Evolutionary conservation across 78 protist species (phyloP), one percentile per base, ranked within the genome.

Genomic region (Bodo saltans): DNA sequence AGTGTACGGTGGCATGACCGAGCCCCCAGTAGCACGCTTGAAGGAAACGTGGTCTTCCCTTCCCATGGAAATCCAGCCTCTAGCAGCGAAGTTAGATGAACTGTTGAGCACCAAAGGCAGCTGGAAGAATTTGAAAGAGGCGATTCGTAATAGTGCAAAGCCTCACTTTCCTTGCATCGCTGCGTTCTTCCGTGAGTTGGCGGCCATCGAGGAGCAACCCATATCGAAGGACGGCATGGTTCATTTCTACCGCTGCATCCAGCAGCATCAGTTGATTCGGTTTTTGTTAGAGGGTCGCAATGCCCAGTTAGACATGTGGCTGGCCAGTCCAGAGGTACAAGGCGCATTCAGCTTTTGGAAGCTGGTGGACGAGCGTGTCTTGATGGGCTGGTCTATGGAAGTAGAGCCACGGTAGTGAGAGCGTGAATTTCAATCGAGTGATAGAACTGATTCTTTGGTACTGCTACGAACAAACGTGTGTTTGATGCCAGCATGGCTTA

Each of bases 1-100:
- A 3, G 53, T 76, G 1, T 38, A 76, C 81, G 81, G 81, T 35
- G 81, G 81, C 28, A 76, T 76, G 11, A 2, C 67, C 27, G 72
- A 11, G 4, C 81, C 34, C 34, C 53, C 81, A 2, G 8, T 23
- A 3, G 52, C 81, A 23, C 12, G 40, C 3, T 38, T 76, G 32
- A 11, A 38, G 40, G 42, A 23, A 47, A 67, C 42, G 27, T 47
- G 42, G 60, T 2, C 38, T 27, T 2, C 11, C 28, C 60, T 47
- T 8, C 8, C 60, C n/a, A 47, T 8, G 60, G 81, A 76, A 39
- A 17, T 37, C 25, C 39, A 29, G 35, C 53, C 81, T 8, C 52
- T 76, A 38, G 53, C 42, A 27, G 28, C 28, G 40, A 38, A 76
- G 41, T 60, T 76, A 3, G 35, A 76, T 3, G 81, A 76, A 11